phyloP scores from a whole-genome alignment of 257 asterid genomes.

The Rubia yunnanensis region DNA sequence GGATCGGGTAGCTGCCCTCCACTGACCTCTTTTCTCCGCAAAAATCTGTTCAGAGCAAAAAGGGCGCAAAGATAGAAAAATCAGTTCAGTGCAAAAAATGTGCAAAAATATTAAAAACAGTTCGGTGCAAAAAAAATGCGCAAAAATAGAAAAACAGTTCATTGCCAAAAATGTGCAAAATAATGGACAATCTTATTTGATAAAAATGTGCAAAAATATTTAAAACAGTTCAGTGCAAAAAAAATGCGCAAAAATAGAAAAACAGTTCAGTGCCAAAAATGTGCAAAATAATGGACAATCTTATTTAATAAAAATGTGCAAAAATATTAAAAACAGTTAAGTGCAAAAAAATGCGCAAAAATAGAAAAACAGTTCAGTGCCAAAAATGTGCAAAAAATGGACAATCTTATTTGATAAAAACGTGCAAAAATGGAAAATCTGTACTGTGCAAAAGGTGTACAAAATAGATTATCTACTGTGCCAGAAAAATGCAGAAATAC shows the following conservation, averaged over 20 bases:
- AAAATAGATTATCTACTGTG: neutral
- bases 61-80: constrained; percentile 6
- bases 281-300: too few species aligned
- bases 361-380: neutral
- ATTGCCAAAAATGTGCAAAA: too few species aligned
- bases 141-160: too few species aligned
- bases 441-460: neutral
- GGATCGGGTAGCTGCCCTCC: constrained; percentile 91
- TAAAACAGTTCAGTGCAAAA: too few species aligned
- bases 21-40: constrained; percentile 88
- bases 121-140: too few species aligned
- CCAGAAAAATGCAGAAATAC: neutral
- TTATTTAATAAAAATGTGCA: too few species aligned
- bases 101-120: too few species aligned
- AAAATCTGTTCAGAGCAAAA: constrained; percentile 50
- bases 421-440: neutral
- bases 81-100: neutral
- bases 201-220: too few species aligned
- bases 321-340: too few species aligned
- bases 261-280: neutral
- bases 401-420: neutral
- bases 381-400: neutral
- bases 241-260: too few species aligned
- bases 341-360: too few species aligned
- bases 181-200: too few species aligned